Percentiles rank a stretch among this genome's conserved stretches.
phyloP scores from a whole-genome alignment of 2,329 filamentous ascomycete genomes.

The Colletotrichum lini region DNA sequence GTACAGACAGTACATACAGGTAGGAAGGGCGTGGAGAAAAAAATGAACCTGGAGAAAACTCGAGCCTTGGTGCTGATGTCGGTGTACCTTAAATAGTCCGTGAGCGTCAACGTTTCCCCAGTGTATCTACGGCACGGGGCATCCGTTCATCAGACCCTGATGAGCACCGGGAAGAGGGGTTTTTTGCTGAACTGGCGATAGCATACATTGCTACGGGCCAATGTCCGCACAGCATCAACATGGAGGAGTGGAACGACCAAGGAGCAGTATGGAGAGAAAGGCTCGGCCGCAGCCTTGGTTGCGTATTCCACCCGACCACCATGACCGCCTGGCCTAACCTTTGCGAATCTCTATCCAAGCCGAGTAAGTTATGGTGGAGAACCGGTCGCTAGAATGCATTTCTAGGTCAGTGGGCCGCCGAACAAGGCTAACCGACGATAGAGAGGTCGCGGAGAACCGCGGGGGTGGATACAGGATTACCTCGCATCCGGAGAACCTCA shows the following conservation, averaged over 20 bases:
- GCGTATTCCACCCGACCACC: slow-evolving; percentile 8
- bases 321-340: not conserved
- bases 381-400: not conserved
- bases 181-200: slow-evolving; percentile 1
- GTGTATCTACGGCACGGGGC: not conserved
- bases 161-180: slow-evolving; percentile 16
- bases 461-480: not conserved
- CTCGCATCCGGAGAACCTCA: not conserved
- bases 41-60: not conserved
- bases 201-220: slow-evolving; percentile 20
- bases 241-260: slow-evolving; percentile 39
- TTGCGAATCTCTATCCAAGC: slow-evolving; percentile 10
- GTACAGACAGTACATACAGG: no score
- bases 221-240: slow-evolving; percentile 11
- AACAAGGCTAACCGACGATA: not conserved
- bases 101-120: not conserved
- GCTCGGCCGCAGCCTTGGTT: slow-evolving; percentile 5
- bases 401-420: not conserved
- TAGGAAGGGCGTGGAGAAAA: slow-evolving; percentile 21
- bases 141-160: not conserved
- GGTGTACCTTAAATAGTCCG: slow-evolving; percentile 4
- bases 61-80: not conserved
- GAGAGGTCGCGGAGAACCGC: not conserved
- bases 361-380: slow-evolving; percentile 25
- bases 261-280: slow-evolving; percentile 14